These are phyloP conservation scores for Papiliotrema flavescens DNA, from an alignment of 1,284 basidiomycete species.

Conservation along the genomic window DNA sequence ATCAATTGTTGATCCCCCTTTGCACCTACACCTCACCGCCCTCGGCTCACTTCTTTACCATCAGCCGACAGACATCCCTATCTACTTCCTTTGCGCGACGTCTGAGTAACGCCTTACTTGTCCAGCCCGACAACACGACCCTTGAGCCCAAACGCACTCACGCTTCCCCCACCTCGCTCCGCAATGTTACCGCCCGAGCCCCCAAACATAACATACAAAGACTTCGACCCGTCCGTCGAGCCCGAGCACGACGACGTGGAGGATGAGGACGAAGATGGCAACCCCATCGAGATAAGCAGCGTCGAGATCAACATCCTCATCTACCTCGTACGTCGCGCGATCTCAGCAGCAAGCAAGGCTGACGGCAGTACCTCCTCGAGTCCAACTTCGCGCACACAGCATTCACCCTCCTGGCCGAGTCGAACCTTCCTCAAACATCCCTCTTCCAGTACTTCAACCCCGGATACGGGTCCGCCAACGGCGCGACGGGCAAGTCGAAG, in stretches of 20 bases:
- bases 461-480: conserved; percentile 8
- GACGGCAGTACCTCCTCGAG: conserved; percentile 40
- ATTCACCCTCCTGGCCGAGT: conserved; percentile 41
- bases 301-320: conserved; percentile 47
- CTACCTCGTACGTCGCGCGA: conserved; percentile 34
- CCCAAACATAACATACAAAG: conserved; percentile 24
- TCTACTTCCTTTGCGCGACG: too few species aligned
- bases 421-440: conserved; percentile 33
- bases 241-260: conserved; percentile 19
- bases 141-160: conserved; percentile 22
- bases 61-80: too few species aligned
- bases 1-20: too few species aligned
- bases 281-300: conserved; percentile 28
- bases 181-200: conserved; percentile 24
- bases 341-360: neutral
- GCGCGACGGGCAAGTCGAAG: conserved; percentile 8
- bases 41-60: too few species aligned
- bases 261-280: conserved; percentile 15
- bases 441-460: conserved; percentile 44
- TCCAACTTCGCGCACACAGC: conserved; percentile 46
- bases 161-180: conserved; percentile 31
- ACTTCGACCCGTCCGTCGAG: conserved; percentile 24
- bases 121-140: too few species aligned
- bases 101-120: too few species aligned
- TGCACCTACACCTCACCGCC: too few species aligned